A percentile compares a stretch with the other conserved stretches of the same genome.
Evolutionary conservation across 2,329 filamentous ascomycete species (phyloP).

Genomic region (Leptographium radiaticola): DNA sequence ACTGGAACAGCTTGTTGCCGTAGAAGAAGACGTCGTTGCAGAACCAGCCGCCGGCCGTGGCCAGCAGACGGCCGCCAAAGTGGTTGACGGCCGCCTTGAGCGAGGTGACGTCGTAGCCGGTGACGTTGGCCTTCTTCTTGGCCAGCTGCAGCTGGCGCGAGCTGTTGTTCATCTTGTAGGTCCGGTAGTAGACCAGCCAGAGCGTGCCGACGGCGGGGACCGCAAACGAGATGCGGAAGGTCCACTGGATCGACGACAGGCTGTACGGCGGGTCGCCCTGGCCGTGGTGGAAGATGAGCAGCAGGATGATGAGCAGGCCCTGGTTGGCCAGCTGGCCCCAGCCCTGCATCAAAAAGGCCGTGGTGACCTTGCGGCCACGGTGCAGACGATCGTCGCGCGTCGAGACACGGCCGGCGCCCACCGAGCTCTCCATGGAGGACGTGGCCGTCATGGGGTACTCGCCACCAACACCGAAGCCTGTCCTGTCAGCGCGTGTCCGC

Average conservation of each 20-base stretch:
- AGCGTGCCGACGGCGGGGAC: slow-evolving; percentile 81
- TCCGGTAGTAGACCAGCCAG: slow-evolving; percentile 93
- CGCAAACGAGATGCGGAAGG: slow-evolving; percentile 84
- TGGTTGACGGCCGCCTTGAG: slow-evolving; percentile 64
- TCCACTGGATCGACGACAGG: slow-evolving; percentile 67
- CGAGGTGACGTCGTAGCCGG: slow-evolving; percentile 82
- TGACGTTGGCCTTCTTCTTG: slow-evolving; percentile 79
- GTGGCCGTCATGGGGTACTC: slow-evolving; percentile 97
- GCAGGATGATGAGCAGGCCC: slow-evolving; percentile 70
- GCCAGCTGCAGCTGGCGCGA: slow-evolving; percentile 68
- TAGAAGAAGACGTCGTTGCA: slow-evolving; percentile 99
- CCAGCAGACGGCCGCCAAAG: slow-evolving; percentile 76
- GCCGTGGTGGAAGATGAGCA: slow-evolving; percentile 80
- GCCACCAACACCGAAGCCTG: slow-evolving; percentile 55
- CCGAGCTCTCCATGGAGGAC: slow-evolving; percentile 83
- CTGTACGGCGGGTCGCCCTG: slow-evolving; percentile 67
- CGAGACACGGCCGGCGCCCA: slow-evolving; percentile 74
- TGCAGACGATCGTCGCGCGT: slow-evolving; percentile 89
- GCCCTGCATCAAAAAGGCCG: slow-evolving; percentile 94
- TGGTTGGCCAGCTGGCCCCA: slow-evolving; percentile 97
- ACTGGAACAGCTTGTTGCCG: slow-evolving; percentile 33
- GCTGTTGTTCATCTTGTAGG: slow-evolving; percentile 84
- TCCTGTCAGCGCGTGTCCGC: no score
- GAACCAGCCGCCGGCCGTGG: slow-evolving; percentile 84
- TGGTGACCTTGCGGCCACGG: slow-evolving; percentile 89